These are phyloP conservation scores for Sphaerostilbella broomeana DNA, from an alignment of 2,329 filamentous ascomycete genomes.

Conservation along the genomic window DNA sequence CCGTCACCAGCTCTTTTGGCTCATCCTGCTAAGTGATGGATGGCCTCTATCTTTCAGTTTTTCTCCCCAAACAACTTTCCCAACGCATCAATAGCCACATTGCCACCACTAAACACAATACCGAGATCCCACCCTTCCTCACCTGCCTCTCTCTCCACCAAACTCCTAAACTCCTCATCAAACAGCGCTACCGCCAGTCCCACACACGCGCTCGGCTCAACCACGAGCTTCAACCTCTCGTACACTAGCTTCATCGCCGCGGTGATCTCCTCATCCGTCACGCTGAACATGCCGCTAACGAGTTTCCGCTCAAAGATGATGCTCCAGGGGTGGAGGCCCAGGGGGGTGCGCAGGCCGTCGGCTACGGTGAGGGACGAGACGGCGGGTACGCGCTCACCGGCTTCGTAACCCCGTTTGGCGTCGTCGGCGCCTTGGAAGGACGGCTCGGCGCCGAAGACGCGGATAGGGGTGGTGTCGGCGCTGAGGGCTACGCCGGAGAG, in stretches of 20 bases:
- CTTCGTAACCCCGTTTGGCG: slow-evolving; percentile 60
- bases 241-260: slow-evolving; percentile 69
- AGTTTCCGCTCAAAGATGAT: slow-evolving; percentile 68
- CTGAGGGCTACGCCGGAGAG: slow-evolving; percentile 76
- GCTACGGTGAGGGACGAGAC: slow-evolving; percentile 79
- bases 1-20: no score
- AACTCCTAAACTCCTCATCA: slow-evolving; percentile 71
- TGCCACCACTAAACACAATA: slow-evolving; percentile 54
- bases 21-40: no score
- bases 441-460: slow-evolving; percentile 84
- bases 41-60: background rate
- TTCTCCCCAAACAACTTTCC: slow-evolving; percentile 39
- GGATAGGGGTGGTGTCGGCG: slow-evolving; percentile 61
- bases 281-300: slow-evolving; percentile 63
- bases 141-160: slow-evolving; percentile 65
- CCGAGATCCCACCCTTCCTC: slow-evolving; percentile 67
- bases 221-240: slow-evolving; percentile 83
- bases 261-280: slow-evolving; percentile 76
- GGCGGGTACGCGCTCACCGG: slow-evolving; percentile 54
- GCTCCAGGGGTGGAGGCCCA: slow-evolving; percentile 69
- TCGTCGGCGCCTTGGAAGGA: slow-evolving; percentile 79
- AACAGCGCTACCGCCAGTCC: slow-evolving; percentile 74
- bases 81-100: slow-evolving; percentile 49
- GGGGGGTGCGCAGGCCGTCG: slow-evolving; percentile 79
- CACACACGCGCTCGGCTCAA: slow-evolving; percentile 86